phyloP scores from a whole-genome alignment of 169 alveolate genomes.

The Plasmodium relictum region DNA sequence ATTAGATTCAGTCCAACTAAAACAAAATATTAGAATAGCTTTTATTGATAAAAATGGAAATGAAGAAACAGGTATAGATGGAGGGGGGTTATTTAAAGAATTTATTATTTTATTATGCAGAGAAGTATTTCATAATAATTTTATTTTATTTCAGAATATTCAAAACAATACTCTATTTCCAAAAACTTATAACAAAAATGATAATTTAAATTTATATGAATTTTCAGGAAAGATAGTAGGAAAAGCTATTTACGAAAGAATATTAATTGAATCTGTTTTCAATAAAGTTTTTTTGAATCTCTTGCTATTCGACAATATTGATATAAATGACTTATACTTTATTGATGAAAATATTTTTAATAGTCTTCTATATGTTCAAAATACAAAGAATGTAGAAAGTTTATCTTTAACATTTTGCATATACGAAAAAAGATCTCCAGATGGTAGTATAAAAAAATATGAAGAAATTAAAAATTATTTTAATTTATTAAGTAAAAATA shows the following conservation, averaged over 20 bases:
- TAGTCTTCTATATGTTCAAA: slow-evolving; percentile 79
- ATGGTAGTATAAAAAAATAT: slow-evolving; percentile 15
- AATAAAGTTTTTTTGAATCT: slow-evolving; percentile 90
- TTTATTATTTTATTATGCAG: slow-evolving; percentile 92
- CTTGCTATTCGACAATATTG: slow-evolving; percentile 88
- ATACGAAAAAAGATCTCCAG: slow-evolving; percentile 60
- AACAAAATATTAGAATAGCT: slow-evolving; percentile 87
- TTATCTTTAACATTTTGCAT: slow-evolving; percentile 83
- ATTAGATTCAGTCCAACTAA: slow-evolving; percentile 79
- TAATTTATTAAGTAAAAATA: background rate
- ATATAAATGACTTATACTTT: slow-evolving; percentile 88
- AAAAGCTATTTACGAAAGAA: slow-evolving; percentile 94
- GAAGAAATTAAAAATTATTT: slow-evolving; percentile 39
- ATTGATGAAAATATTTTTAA: slow-evolving; percentile 77
- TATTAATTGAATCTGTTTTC: slow-evolving; percentile 92
- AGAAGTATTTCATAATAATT: slow-evolving; percentile 90
- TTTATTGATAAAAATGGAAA: slow-evolving; percentile 92
- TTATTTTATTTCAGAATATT: slow-evolving; percentile 87
- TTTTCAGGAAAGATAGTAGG: slow-evolving; percentile 92
- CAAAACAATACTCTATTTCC: slow-evolving; percentile 82
- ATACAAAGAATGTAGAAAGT: slow-evolving; percentile 79
- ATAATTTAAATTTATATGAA: slow-evolving; percentile 81
- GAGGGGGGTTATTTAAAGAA: slow-evolving; percentile 98
- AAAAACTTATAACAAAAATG: slow-evolving; percentile 78
- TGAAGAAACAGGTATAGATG: slow-evolving; percentile 97